Percentiles rank a stretch among this genome's conserved stretches.
phyloP scores from a whole-genome alignment of 805 yeast species.

The Ogataea saltuana region DNA sequence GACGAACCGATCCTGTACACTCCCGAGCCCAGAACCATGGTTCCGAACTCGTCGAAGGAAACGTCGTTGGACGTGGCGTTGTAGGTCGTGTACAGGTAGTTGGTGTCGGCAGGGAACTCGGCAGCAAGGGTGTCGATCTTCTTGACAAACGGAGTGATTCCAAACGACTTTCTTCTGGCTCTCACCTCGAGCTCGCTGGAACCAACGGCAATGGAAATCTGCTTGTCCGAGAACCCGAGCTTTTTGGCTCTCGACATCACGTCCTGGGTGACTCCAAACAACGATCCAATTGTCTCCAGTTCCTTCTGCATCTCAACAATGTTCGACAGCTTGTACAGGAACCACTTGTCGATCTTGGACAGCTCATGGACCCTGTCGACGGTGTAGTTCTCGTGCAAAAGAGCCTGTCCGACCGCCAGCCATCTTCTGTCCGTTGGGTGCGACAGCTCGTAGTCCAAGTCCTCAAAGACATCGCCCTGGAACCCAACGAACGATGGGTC shows the following conservation, averaged over 20 bases:
- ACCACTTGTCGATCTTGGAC: slow-evolving; percentile 95
- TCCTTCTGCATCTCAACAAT: slow-evolving; percentile 87
- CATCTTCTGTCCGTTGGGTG: slow-evolving; percentile 96
- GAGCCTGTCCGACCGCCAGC: slow-evolving; percentile 97
- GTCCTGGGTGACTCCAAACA: slow-evolving; percentile 64
- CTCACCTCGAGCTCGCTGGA: slow-evolving; percentile 80
- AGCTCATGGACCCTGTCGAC: slow-evolving; percentile 92
- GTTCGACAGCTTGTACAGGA: slow-evolving; percentile 87
- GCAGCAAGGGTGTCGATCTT: slow-evolving; percentile 97
- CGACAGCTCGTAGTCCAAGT: slow-evolving; percentile 72
- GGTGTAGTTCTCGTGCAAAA: slow-evolving; percentile 84
- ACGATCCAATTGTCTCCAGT: slow-evolving; percentile 62
- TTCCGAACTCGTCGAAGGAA: slow-evolving; percentile 83
- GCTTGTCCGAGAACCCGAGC: slow-evolving; percentile 93
- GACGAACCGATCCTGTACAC: slow-evolving; percentile 98
- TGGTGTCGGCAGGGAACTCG: slow-evolving; percentile 97
- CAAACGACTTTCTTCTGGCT: slow-evolving; percentile 73
- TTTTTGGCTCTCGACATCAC: slow-evolving; percentile 79
- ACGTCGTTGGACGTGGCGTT: slow-evolving; percentile 88
- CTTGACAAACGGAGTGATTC: slow-evolving; percentile 90
- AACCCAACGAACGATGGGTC: slow-evolving; percentile 90
- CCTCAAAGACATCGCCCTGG: slow-evolving; percentile 80
- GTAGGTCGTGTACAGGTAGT: slow-evolving; percentile 93
- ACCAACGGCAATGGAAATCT: slow-evolving; percentile 77
- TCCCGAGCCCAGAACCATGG: slow-evolving; percentile 97